Percentiles rank a stretch among this genome's conserved stretches.
Evolutionary conservation across 225 moss, liverwort and hornwort genomes (phyloP).

Genomic region (Sphagnum tenellum): DNA sequence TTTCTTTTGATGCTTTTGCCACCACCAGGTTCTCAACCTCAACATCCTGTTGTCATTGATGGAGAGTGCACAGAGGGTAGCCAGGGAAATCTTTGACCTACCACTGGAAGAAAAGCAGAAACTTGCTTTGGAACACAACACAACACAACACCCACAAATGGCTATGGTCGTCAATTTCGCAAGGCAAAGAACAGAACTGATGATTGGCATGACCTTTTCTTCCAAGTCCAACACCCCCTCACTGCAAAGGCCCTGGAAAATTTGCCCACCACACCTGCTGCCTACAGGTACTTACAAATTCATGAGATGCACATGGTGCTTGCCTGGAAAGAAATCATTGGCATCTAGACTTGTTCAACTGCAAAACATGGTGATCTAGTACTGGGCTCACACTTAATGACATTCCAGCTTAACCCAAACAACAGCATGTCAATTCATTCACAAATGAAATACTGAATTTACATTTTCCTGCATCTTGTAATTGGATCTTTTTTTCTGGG

Average conservation of each 20-base stretch:
- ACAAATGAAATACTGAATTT: too few species aligned
- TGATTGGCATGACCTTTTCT: slow-evolving; percentile 32
- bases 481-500: neutral
- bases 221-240: slow-evolving; percentile 30
- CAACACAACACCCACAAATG: slow-evolving; percentile 10
- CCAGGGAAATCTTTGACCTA: slow-evolving; percentile 25
- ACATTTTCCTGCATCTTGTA: too few species aligned
- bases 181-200: slow-evolving; percentile 5
- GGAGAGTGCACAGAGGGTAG: slow-evolving; percentile 10
- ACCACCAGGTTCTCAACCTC: slow-evolving; percentile 1
- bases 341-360: too few species aligned
- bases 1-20: neutral
- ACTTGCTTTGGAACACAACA: slow-evolving; percentile 8
- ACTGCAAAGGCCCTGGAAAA: slow-evolving; percentile 10
- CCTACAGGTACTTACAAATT: slow-evolving; percentile 32
- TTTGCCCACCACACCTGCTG: slow-evolving; percentile 27
- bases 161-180: slow-evolving; percentile 33
- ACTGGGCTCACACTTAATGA: too few species aligned
- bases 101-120: slow-evolving; percentile 28
- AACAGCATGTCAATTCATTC: too few species aligned
- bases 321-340: too few species aligned
- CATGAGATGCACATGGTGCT: too few species aligned
- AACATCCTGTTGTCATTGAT: slow-evolving; percentile 14
- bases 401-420: too few species aligned
- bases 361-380: too few species aligned